Percentiles rank a stretch among this genome's conserved stretches.
These are phyloP conservation scores for Chalciporus sphaerocephalus DNA, from an alignment of 768 basidiomycete species.

Conservation along the genomic window DNA sequence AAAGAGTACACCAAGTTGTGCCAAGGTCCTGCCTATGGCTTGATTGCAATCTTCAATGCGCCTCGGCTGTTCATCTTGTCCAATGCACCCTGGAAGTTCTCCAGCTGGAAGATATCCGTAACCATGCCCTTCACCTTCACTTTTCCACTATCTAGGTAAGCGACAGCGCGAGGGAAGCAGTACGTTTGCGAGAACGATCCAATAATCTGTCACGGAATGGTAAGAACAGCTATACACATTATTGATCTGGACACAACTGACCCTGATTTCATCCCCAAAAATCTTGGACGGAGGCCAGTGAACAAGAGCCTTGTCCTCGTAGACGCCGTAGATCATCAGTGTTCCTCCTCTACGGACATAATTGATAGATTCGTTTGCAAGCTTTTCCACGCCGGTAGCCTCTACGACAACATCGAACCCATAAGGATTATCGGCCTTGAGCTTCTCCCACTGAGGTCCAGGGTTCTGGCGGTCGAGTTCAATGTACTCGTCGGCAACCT, in stretches of 20 bases:
- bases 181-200: conserved; percentile 86
- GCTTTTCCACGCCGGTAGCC: conserved; percentile 77
- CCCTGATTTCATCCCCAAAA: conserved; percentile 65
- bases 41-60: conserved; percentile 59
- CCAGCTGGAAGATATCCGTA: conserved; percentile 60
- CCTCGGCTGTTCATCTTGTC: conserved; percentile 67
- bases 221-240: not conserved
- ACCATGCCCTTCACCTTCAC: conserved; percentile 81
- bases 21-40: conserved; percentile 36
- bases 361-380: conserved; percentile 87
- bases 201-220: conserved; percentile 54
- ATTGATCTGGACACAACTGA: conserved; percentile 18
- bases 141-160: conserved; percentile 84
- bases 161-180: conserved; percentile 89
- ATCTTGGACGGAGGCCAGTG: conserved; percentile 87
- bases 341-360: conserved; percentile 85
- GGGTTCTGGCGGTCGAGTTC: conserved; percentile 77
- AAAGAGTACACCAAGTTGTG: not conserved
- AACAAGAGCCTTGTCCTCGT: conserved; percentile 78
- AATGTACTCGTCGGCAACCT: conserved; percentile 80
- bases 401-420: conserved; percentile 87
- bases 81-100: conserved; percentile 65
- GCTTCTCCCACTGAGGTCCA: conserved; percentile 70
- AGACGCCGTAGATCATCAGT: conserved; percentile 87
- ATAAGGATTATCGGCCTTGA: conserved; percentile 78